Base-by-base conservation (phyloP, 306 rosid species). In the Corylus heterophylla region DNA sequence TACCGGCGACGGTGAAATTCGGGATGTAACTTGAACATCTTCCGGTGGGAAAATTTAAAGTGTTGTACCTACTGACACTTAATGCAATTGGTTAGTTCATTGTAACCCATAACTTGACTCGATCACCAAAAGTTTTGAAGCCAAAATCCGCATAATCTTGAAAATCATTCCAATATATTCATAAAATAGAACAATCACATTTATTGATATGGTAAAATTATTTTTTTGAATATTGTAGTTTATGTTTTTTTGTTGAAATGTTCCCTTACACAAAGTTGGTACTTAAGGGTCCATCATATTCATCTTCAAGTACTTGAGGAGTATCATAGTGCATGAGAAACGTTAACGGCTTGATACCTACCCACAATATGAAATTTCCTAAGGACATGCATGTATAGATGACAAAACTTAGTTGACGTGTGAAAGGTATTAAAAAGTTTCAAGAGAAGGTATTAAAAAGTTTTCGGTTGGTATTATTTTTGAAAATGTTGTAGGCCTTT, bases 31-130 rank as follows among this genome's bases (percentile, higher is more conserved):
- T 72, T 3, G 89, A 86, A 63, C 89, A 86, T 67, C 87, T 78
- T 16, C 83, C 85, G 12, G 89, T 87, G 37, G 89, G 87, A 55
- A 58, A 42, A 9, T 71, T 72, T 11, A 88, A 88, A 2, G 11
- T 22, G 42, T 49, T 49, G 29, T 87, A 79, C 3, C 86, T 88
- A 6, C 71, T 67, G 20, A 49, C 37, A 17, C 73, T 55, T 2
- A 14, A 78, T 12, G 78, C 63, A 54, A 31, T 70, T 8, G 90
- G 90, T 14, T 87, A 88, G 22, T 87, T 87, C 10, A 87, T 3
- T 1, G 88, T 87, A 2, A 79, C 69, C 90, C 90, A 87, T 73
- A 71, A n/a, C 78, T 84, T 84, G 9, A 87, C 80, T 11, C 88
- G 84, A 22, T 87, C 82, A 0, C 90, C 90, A 35, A 72, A 84